Base-by-base conservation (phyloP, 2,329 filamentous ascomycete genomes). In the Setomelanomma holmii region DNA sequence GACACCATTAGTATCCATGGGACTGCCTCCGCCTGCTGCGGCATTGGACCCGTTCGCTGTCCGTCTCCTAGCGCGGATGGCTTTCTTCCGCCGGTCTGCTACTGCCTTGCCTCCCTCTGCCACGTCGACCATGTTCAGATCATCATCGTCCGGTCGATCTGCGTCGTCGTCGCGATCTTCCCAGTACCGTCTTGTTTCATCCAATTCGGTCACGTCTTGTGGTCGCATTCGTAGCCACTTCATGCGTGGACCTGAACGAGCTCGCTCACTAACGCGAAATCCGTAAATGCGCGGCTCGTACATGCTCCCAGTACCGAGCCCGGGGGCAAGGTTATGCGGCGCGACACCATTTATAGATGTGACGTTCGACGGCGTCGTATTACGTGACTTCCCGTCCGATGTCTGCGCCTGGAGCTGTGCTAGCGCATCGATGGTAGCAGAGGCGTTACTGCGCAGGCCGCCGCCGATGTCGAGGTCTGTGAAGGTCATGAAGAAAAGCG, bases 221-320 rank as follows among this genome's bases (percentile, higher is more conserved):
- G 95, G 95, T 71, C 92, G 89, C 76, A 89, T 87, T 62, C 95
- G 86, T 65, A 99, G 79, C 95, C 95, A 99, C 73, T 93, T 92
- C 95, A 99, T 99, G 55, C 95, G 85, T 11, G 95, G 95, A 0
- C 95, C 95, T 20, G 90, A 92, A 62, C 90, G 86, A 36, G 95
- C 91, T 51, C 93, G 83, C 76, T 98, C 95, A 16, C 90, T 93
- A 19, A 99, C 95, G 56, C 89, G 86, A 80, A 99, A 99, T 22
- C 95, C 95, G 76, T 98, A 99, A 73, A 99, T 98, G 63, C 88
- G 89, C 53, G 95, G 92, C 72, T 97, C 91, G 77, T 98, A 98
- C 67, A 97, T 91, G 73, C 87, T 91, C 53, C 86, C 86, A 42
- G 80, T 80, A 10, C 95, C 95, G 2, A 99, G 82, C 1, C 92